These are phyloP conservation scores for Podila verticillata DNA, from an alignment of 192 early-diverging fungal species.

Conservation along the genomic window DNA sequence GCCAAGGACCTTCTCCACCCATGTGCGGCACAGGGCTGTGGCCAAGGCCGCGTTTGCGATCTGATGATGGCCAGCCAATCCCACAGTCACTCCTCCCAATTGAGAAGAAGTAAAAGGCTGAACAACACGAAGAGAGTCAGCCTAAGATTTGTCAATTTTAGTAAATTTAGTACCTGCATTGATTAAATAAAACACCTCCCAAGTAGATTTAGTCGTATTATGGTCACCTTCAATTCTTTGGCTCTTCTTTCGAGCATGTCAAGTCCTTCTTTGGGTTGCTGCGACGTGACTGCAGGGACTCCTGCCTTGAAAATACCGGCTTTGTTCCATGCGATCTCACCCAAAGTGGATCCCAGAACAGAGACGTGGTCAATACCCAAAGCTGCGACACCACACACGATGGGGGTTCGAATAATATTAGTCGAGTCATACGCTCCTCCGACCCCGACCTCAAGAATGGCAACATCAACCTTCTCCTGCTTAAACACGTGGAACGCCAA, in stretches of 20 bases:
- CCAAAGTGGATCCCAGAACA: constrained; percentile 77
- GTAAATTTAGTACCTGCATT: too few species aligned
- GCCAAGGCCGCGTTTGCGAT: constrained; percentile 86
- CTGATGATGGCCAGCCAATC: constrained; percentile 88
- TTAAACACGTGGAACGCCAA: constrained; percentile 92
- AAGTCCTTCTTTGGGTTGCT: constrained; percentile 76
- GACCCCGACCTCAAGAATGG: constrained; percentile 84
- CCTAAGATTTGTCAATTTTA: too few species aligned
- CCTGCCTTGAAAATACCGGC: constrained; percentile 81
- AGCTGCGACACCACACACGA: constrained; percentile 84
- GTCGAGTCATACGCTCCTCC: constrained; percentile 90
- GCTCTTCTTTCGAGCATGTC: constrained; percentile 75
- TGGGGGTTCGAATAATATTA: constrained; percentile 75
- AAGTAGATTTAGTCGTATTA: neutral
- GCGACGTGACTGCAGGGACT: constrained; percentile 77
- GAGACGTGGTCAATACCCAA: constrained; percentile 82
- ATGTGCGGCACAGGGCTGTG: constrained; percentile 72
- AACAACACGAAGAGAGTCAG: neutral
- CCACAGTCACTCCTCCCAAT: constrained; percentile 53
- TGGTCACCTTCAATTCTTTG: constrained; percentile 68
- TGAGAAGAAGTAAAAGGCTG: constrained; percentile 2
- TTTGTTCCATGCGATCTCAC: constrained; percentile 86
- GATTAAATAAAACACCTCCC: neutral
- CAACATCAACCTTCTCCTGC: constrained; percentile 82
- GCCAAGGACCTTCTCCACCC: constrained; percentile 59